phyloP scores from a whole-genome alignment of 139 green algal genomes.

The Chlorella sp. region DNA sequence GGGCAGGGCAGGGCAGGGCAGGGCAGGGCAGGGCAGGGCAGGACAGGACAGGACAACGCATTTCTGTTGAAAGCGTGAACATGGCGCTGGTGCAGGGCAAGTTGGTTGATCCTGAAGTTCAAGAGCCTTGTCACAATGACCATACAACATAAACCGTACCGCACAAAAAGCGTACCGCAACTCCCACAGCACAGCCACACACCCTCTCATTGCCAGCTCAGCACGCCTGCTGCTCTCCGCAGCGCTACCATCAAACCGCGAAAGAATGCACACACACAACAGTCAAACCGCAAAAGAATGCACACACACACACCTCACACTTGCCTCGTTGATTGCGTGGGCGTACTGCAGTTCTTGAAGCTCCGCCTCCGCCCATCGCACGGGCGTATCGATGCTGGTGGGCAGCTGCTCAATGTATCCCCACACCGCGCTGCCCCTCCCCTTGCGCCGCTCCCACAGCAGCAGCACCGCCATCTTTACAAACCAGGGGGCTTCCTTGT shows the following conservation, averaged over 20 bases:
- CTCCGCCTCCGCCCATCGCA: slow-evolving; percentile 70
- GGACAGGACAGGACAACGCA: no score
- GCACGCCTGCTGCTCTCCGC: neutral
- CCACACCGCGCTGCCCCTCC: slow-evolving; percentile 44
- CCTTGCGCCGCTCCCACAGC: slow-evolving; percentile 65
- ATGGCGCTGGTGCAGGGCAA: no score
- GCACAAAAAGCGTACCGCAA: neutral
- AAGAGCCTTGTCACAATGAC: no score
- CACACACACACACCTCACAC: no score
- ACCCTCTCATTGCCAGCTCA: neutral
- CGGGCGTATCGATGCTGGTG: slow-evolving; percentile 60
- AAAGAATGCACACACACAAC: no score
- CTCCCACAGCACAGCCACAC: neutral
- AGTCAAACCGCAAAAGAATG: no score
- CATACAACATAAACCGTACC: no score
- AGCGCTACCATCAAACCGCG: neutral
- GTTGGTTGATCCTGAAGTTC: no score
- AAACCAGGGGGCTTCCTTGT: slow-evolving; percentile 59
- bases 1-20: no score
- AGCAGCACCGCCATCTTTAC: slow-evolving; percentile 79
- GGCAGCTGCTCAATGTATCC: slow-evolving; percentile 79
- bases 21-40: no score
- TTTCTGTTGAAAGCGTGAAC: no score
- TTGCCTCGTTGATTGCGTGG: slow-evolving; percentile 60
- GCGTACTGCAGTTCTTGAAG: slow-evolving; percentile 75